Percentiles rank a stretch among this genome's conserved stretches.
Evolutionary conservation across 176 grass and related monocot species (phyloP).

Genomic region (Carex scoparia): DNA sequence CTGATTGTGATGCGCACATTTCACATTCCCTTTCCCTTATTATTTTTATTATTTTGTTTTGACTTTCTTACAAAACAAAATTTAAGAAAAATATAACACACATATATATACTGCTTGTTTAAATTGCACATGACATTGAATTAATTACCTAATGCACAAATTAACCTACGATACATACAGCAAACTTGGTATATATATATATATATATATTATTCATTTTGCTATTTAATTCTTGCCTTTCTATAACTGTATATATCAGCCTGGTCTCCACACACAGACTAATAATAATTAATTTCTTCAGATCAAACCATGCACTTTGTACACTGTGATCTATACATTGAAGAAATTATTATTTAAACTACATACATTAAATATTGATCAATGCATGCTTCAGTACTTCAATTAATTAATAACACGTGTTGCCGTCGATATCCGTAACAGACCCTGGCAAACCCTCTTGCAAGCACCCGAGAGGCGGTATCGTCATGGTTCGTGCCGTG

Average conservation of each 20-base stretch:
- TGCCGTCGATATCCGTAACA: slow-evolving; percentile 15
- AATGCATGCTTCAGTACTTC: background rate
- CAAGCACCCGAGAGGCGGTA: slow-evolving; percentile 62
- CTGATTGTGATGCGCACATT: background rate
- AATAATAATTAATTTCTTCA: background rate
- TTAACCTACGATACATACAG: background rate
- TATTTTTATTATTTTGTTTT: background rate
- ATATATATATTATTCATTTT: background rate
- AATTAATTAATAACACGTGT: slow-evolving; percentile 63
- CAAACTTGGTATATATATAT: background rate
- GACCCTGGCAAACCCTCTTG: slow-evolving; percentile 41
- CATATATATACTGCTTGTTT: too few species aligned
- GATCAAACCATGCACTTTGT: background rate
- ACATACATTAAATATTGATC: background rate
- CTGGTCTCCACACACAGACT: background rate
- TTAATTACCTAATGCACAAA: background rate
- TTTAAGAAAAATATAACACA: background rate
- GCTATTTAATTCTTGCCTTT: background rate
- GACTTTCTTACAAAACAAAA: background rate
- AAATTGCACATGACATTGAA: background rate
- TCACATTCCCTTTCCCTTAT: background rate
- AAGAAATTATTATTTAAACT: background rate
- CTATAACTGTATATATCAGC: background rate
- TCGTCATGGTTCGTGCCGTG: slow-evolving; percentile 35
- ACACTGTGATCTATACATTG: slow-evolving; percentile 2